Conservation (phyloP, 495 filamentous ascomycete genomes). For the Podospora anserina region DNA sequence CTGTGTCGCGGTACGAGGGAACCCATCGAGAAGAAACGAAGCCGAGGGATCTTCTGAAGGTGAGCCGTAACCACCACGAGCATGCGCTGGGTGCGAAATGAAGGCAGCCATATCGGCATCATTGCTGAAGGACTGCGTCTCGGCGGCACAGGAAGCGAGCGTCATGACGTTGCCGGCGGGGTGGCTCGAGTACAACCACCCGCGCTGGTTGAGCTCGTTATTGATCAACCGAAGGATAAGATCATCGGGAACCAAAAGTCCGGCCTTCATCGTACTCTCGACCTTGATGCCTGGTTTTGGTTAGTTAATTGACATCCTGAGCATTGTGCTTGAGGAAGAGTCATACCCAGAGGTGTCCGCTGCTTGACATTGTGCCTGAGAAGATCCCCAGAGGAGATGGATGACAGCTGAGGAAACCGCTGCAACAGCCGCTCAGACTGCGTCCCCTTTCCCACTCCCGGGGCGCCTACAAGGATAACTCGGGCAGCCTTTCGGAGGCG, state of each 20-base stretch:
- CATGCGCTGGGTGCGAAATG: constrained; percentile 40
- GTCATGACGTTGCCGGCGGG: constrained; percentile 41
- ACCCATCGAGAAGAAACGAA: constrained; percentile 94
- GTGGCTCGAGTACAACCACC: constrained; percentile 62
- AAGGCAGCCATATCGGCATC: constrained; percentile 37
- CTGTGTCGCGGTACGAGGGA: constrained; percentile 83
- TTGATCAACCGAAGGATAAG: constrained; percentile 90
- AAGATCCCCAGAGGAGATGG: constrained; percentile 91
- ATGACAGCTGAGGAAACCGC: constrained; percentile 82
- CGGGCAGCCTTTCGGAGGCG: constrained; percentile 78
- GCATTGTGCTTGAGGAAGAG: not conserved
- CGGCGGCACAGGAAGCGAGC: constrained; percentile 35
- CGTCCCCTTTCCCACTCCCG: constrained; percentile 88
- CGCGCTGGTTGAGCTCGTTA: constrained; percentile 75
- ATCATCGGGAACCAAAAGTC: constrained; percentile 79
- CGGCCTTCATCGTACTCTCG: constrained; percentile 78
- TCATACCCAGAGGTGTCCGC: constrained; percentile 77
- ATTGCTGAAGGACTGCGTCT: constrained; percentile 19
- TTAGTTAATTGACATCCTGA: not conserved
- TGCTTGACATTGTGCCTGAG: constrained; percentile 88
- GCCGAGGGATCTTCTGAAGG: constrained; percentile 64
- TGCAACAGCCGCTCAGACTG: constrained; percentile 84
- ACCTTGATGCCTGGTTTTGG: constrained; percentile 70
- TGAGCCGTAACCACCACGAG: constrained; percentile 31
- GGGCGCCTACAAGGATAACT: constrained; percentile 93